phyloP scores from a whole-genome alignment of 2,329 filamentous ascomycete species.

The Keithomyces neogunnii region DNA sequence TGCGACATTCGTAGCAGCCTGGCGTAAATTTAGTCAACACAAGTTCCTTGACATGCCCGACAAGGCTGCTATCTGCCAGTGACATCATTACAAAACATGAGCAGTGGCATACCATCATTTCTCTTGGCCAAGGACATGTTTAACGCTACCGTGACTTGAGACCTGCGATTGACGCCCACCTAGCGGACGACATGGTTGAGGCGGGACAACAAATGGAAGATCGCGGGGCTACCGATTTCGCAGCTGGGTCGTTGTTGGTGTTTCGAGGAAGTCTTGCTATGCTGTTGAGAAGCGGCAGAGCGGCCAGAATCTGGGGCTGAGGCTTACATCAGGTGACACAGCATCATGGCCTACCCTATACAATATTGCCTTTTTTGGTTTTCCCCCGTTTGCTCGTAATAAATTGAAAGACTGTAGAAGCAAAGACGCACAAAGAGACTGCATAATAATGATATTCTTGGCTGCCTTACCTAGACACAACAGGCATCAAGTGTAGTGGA shows the following conservation, averaged over 20 bases:
- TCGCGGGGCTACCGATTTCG: background rate
- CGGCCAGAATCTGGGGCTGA: background rate
- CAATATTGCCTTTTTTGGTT: too few relatives aligned
- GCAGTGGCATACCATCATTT: constrained; percentile 14
- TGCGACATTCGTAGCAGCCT: constrained; percentile 31
- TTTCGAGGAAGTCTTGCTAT: background rate
- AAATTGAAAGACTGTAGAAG: too few relatives aligned
- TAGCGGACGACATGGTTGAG: background rate
- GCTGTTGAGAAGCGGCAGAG: too few relatives aligned
- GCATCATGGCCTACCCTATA: too few relatives aligned
- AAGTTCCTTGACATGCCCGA: background rate
- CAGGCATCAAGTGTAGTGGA: too few relatives aligned
- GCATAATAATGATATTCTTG: too few relatives aligned
- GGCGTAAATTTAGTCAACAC: background rate
- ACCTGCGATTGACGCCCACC: background rate
- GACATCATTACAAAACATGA: background rate
- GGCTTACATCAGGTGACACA: background rate
- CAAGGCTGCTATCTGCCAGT: background rate
- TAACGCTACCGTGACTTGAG: background rate
- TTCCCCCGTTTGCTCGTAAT: too few relatives aligned
- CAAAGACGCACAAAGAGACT: too few relatives aligned
- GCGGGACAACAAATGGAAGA: background rate
- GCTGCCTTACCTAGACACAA: too few relatives aligned
- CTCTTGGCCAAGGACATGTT: constrained; percentile 19
- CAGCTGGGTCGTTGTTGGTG: background rate